Evolutionary conservation across 805 yeast genomes (phyloP).

Genomic region (Naumovozyma castellii): DNA sequence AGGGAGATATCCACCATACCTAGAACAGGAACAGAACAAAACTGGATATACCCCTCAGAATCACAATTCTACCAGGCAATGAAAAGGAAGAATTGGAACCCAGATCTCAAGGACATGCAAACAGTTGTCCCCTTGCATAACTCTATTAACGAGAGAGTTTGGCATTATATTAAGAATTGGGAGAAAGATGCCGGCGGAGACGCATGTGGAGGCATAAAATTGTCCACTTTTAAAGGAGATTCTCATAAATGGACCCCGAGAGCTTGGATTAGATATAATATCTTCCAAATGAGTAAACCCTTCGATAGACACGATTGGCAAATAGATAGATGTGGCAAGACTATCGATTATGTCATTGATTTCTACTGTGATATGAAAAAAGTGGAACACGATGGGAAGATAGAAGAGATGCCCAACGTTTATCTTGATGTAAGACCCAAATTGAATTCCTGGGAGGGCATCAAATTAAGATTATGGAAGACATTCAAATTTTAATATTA

Average conservation of each 20-base stretch:
- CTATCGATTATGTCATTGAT: conserved; percentile 86
- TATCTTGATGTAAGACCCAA: conserved; percentile 90
- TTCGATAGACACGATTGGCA: conserved; percentile 97
- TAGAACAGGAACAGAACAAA: conserved; percentile 51
- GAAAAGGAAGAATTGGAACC: conserved; percentile 83
- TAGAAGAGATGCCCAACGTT: conserved; percentile 42
- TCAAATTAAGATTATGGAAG: conserved; percentile 53
- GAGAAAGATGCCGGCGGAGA: conserved; percentile 52
- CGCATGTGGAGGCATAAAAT: conserved; percentile 73
- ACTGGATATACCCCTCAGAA: conserved; percentile 95
- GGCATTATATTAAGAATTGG: conserved; percentile 81
- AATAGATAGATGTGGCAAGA: conserved; percentile 72
- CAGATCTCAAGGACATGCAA: conserved; percentile 72
- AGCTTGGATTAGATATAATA: conserved; percentile 55
- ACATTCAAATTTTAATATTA: conserved; percentile 41
- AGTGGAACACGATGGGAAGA: conserved; percentile 23
- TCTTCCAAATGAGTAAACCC: conserved; percentile 67
- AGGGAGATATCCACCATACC: conserved; percentile 79
- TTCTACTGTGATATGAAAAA: conserved; percentile 46
- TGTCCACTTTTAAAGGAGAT: conserved; percentile 85
- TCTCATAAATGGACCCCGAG: conserved; percentile 78
- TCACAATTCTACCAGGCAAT: conserved; percentile 91
- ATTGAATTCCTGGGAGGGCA: conserved; percentile 70
- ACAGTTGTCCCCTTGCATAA: conserved; percentile 91
- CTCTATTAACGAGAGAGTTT: conserved; percentile 85